phyloP scores from a whole-genome alignment of 306 rosid species.

The Casuarina equisetifolia region DNA sequence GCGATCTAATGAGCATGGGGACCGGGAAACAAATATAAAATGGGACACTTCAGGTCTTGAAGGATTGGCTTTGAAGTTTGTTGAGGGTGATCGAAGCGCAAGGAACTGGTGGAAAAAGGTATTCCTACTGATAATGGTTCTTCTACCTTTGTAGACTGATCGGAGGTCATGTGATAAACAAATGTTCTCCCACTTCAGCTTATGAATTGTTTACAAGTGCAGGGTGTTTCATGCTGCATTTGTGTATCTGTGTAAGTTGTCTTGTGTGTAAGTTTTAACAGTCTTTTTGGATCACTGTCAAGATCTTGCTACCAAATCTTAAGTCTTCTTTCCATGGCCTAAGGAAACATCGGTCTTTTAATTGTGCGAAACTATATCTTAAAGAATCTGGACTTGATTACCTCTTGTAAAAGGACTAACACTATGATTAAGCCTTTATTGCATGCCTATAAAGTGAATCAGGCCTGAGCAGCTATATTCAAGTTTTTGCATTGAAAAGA shows the following conservation, averaged over 20 bases:
- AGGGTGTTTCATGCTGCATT: conserved; percentile 1
- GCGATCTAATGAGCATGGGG: conserved; percentile 64
- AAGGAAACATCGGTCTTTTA: not conserved
- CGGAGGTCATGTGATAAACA: not conserved
- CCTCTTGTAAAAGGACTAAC: not conserved
- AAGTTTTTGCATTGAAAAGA: no score
- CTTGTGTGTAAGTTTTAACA: not conserved
- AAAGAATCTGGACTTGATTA: not conserved
- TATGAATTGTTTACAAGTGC: not conserved
- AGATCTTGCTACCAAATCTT: not conserved
- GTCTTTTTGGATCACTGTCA: no score
- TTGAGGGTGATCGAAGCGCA: conserved; percentile 75
- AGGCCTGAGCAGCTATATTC: no score
- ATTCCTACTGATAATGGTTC: conserved; percentile 13
- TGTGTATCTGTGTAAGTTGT: not conserved
- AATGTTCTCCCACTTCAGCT: conserved; percentile 1
- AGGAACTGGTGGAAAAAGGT: conserved; percentile 99
- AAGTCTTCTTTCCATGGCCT: not conserved
- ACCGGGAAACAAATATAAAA: conserved; percentile 48
- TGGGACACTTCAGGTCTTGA: conserved; percentile 79
- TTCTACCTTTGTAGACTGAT: not conserved
- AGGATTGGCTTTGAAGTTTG: conserved; percentile 73
- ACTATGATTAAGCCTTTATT: not conserved
- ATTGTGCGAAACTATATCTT: not conserved
- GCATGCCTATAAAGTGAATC: no score